Evolutionary conservation across 2,329 filamentous ascomycete species (phyloP), one percentile per base, ranked within the genome.

Genomic region (Westerdykella sp.): DNA sequence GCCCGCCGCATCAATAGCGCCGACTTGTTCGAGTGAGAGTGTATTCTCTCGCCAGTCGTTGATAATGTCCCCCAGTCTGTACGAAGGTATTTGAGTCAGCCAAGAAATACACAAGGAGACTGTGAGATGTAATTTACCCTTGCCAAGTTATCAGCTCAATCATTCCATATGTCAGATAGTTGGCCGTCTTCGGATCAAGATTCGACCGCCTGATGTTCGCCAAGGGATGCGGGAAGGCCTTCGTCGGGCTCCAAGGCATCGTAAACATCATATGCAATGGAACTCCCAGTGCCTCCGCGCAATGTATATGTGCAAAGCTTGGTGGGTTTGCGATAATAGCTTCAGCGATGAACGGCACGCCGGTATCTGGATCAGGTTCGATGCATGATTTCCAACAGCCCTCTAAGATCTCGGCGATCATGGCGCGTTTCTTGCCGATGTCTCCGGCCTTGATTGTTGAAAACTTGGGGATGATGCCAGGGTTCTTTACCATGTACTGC

Each of bases 281-380:
- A 34, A 15, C 31, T 34, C 35, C n/a, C n/a, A 21, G 16, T 21
- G 82, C 83, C 66, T 88, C 82, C 0, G 84, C 84, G 49, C 83
- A 76, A 55, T 87, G 84, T 1, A 87, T 74, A 55, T 86, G 83
- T 0, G 81, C 83, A 64, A 85, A 86, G 55, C 81, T 84, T 0
- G 83, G 83, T 2, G 83, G 83, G 48, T 87, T 87, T 87, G 18
- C 18, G 18, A 21, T 21, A 6, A 21, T 21, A 21, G 18, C 18
- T 21, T 21, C 18, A 4, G 18, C 88, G 35, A 94, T 80, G 60
- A 95, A 95, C 1, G 85, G 85, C 14, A 46, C 16, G 2, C 44
- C 14, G 4, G 30, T 43, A 2, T 66, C 53, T 9, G 66, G 59
- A 3, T 67, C 69, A 11, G 63, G 60, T 4, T 62, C 57, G 5